A percentile compares a stretch with the other conserved stretches of the same genome.
Evolutionary conservation across 164 flowering plant species (phyloP).

Genomic region (Magnolia kwangsiensis): DNA sequence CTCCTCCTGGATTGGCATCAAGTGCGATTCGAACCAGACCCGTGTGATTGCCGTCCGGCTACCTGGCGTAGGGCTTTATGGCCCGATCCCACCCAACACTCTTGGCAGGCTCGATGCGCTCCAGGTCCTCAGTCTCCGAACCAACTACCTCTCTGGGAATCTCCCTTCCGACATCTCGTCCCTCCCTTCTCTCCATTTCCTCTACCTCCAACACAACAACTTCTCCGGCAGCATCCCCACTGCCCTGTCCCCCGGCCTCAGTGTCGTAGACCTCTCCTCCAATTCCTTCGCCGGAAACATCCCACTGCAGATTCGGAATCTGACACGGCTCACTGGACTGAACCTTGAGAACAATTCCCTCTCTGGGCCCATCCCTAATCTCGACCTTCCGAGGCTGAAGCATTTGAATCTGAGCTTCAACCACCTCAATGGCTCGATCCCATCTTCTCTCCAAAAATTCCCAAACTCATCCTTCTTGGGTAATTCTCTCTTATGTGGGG

Average conservation of each 20-base stretch:
- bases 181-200: slow-evolving; percentile 59
- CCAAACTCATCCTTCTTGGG: slow-evolving; percentile 59
- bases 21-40: slow-evolving; percentile 34
- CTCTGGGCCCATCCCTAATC: slow-evolving; percentile 50
- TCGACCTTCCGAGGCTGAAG: slow-evolving; percentile 40
- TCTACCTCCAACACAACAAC: slow-evolving; percentile 72
- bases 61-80: slow-evolving; percentile 60
- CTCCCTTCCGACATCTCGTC: slow-evolving; percentile 73
- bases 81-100: slow-evolving; percentile 52
- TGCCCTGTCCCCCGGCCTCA: slow-evolving; percentile 43
- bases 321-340: slow-evolving; percentile 43
- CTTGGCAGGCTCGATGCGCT: slow-evolving; percentile 59
- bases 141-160: slow-evolving; percentile 59
- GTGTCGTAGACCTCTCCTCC: slow-evolving; percentile 67
- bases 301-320: slow-evolving; percentile 51
- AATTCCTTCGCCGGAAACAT: slow-evolving; percentile 68
- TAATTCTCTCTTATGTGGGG: slow-evolving; percentile 59
- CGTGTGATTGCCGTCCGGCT: slow-evolving; percentile 47
- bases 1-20: slow-evolving; percentile 62
- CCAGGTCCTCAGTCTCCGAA: slow-evolving; percentile 64
- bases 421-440: slow-evolving; percentile 57
- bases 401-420: slow-evolving; percentile 57
- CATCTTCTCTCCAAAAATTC: slow-evolving; percentile 41
- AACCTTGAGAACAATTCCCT: slow-evolving; percentile 56
- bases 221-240: slow-evolving; percentile 71